Percentiles rank a stretch among this genome's conserved stretches.
Evolutionary conservation across 1,284 basidiomycete genomes (phyloP).

Genomic region (Heterobasidion parviporum): DNA sequence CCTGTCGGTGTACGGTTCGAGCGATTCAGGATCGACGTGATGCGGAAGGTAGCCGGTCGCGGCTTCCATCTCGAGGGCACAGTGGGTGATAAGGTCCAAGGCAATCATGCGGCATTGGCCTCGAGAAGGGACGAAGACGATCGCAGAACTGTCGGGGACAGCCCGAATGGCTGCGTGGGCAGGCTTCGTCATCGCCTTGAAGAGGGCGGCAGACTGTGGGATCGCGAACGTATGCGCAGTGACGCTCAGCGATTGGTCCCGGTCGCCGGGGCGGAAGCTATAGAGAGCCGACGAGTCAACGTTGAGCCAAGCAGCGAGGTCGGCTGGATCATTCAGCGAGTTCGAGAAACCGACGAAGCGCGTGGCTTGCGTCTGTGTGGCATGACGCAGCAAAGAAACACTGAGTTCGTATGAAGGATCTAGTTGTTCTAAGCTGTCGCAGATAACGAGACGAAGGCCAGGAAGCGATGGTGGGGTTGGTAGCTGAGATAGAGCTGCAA

Average conservation of each 20-base stretch:
- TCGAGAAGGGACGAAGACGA: slow-evolving; percentile 90
- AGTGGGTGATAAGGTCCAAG: slow-evolving; percentile 82
- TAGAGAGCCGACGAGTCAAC: slow-evolving; percentile 61
- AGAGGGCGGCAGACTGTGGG: slow-evolving; percentile 79
- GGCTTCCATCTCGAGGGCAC: slow-evolving; percentile 70
- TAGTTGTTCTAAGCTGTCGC: slow-evolving; percentile 84
- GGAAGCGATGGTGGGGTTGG: slow-evolving; percentile 23
- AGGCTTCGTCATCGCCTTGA: slow-evolving; percentile 92
- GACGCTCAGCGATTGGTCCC: slow-evolving; percentile 73
- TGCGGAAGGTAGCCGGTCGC: slow-evolving; percentile 64
- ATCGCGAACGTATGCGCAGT: slow-evolving; percentile 79
- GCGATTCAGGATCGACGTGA: slow-evolving; percentile 41
- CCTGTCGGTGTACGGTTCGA: slow-evolving; percentile 55
- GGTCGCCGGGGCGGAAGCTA: slow-evolving; percentile 77
- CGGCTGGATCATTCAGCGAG: slow-evolving; percentile 75
- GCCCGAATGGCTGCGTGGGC: slow-evolving; percentile 62
- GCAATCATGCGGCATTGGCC: slow-evolving; percentile 76
- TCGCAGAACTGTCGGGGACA: slow-evolving; percentile 40
- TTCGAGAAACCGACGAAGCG: slow-evolving; percentile 77
- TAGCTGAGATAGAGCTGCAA: slow-evolving; percentile 29
- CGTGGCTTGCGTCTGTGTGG: slow-evolving; percentile 49
- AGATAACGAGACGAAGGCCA: slow-evolving; percentile 61
- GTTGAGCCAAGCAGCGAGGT: slow-evolving; percentile 80
- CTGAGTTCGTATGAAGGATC: slow-evolving; percentile 80
- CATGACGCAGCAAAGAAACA: slow-evolving; percentile 60